Conservation (phyloP, 106 monocot genomes). For the Hemerocallis citrina region DNA sequence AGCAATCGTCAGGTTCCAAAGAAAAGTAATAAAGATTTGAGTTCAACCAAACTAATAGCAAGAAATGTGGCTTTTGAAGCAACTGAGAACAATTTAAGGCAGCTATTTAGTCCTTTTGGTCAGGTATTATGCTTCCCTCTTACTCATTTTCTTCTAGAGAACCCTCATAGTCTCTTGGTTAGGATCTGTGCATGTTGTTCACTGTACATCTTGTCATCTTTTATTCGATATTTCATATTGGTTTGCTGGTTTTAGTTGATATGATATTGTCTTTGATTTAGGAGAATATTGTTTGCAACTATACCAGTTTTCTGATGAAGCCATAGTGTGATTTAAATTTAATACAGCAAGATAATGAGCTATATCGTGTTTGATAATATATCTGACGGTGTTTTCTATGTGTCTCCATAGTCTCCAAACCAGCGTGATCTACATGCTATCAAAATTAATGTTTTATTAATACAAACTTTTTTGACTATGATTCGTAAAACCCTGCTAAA, state of each 20-base stretch:
- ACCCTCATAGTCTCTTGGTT: too few relatives aligned
- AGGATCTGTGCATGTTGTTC: not conserved
- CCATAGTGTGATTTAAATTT: not conserved
- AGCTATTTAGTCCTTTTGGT: constrained; percentile 92
- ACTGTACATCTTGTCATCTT: not conserved
- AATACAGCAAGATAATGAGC: too few relatives aligned
- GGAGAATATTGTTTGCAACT: not conserved
- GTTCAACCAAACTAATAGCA: constrained; percentile 80
- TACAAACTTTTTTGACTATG: too few relatives aligned
- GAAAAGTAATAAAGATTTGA: constrained; percentile 61
- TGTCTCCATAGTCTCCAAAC: too few relatives aligned
- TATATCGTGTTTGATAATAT: too few relatives aligned
- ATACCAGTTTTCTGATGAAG: not conserved
- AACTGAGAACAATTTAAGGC: constrained; percentile 80
- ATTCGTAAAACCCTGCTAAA: too few relatives aligned
- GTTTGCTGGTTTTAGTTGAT: not conserved
- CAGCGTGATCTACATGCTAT: too few relatives aligned
- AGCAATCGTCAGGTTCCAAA: constrained; percentile 35
- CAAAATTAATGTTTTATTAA: too few relatives aligned
- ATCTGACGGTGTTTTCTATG: too few relatives aligned
- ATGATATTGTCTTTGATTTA: not conserved
- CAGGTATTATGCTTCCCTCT: constrained; percentile 53
- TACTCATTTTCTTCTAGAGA: too few relatives aligned
- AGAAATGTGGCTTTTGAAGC: constrained; percentile 99
- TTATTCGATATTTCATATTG: too few relatives aligned